phyloP scores from a whole-genome alignment of 176 grass and related monocot genomes.

The Oryza rufipogon region DNA sequence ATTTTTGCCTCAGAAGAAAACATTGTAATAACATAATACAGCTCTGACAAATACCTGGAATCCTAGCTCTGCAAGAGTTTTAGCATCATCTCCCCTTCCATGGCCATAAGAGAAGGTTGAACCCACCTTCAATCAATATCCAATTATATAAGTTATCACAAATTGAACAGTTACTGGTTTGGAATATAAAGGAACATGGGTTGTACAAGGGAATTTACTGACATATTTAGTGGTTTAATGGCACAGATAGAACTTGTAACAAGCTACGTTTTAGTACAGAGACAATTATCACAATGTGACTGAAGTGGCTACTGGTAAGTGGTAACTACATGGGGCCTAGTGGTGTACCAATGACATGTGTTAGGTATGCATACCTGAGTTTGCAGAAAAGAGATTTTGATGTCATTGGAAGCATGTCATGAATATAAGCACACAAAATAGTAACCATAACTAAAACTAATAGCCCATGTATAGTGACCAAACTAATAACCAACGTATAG shows the following conservation, averaged over 20 bases:
- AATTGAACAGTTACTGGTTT: neutral
- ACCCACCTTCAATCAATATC: constrained; percentile 62
- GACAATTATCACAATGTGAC: neutral
- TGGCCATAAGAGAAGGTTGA: constrained; percentile 74
- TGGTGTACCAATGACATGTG: neutral
- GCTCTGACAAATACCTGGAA: constrained; percentile 65
- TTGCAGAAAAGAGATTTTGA: neutral
- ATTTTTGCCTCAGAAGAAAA: neutral
- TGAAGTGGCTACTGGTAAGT: neutral
- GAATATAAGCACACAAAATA: neutral
- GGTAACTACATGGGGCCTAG: neutral
- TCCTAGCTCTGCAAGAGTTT: constrained; percentile 76
- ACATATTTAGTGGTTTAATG: neutral
- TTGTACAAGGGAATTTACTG: neutral
- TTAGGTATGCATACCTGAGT: neutral
- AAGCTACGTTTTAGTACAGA: neutral
- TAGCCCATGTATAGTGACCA: neutral
- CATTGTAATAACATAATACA: neutral
- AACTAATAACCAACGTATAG: neutral
- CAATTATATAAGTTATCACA: constrained; percentile 15
- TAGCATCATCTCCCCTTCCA: constrained; percentile 82
- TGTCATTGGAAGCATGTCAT: neutral
- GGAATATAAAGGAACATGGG: neutral
- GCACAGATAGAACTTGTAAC: neutral
- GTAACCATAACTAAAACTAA: neutral